These are phyloP conservation scores for Aspergillus spinulosporus DNA, from an alignment of 2,329 filamentous ascomycete genomes.

Conservation along the genomic window DNA sequence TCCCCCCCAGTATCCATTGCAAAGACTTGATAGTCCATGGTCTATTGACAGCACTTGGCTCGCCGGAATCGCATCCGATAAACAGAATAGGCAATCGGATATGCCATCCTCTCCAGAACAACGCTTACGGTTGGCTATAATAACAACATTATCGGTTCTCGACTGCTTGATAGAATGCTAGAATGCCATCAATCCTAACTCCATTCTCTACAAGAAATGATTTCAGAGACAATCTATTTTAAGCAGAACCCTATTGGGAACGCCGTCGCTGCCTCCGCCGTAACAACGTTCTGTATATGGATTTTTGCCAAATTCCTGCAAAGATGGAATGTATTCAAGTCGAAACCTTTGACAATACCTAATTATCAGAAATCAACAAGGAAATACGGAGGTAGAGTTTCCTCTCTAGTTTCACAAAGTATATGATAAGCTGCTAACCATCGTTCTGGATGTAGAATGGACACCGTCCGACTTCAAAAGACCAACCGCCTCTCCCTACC, in stretches of 20 bases:
- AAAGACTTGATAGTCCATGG: neutral
- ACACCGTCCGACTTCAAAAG: slow-evolving; percentile 58
- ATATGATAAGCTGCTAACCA: neutral
- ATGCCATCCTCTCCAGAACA: neutral
- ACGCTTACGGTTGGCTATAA: slow-evolving; percentile 1
- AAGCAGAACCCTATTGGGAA: slow-evolving; percentile 24
- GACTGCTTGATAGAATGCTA: neutral
- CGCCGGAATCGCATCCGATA: slow-evolving; percentile 29
- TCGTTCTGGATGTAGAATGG: slow-evolving; percentile 51
- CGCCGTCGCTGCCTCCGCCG: slow-evolving; percentile 33
- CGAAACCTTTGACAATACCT: slow-evolving; percentile 32
- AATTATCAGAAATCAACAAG: slow-evolving; percentile 39
- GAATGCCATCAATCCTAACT: neutral
- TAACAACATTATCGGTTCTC: neutral
- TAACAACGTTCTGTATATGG: slow-evolving; percentile 35
- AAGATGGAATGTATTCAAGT: slow-evolving; percentile 28
- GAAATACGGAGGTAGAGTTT: slow-evolving; percentile 48
- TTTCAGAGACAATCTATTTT: slow-evolving; percentile 5
- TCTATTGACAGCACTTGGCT: neutral
- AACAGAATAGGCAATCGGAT: slow-evolving; percentile 27
- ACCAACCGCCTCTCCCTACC: slow-evolving; percentile 62
- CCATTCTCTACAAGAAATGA: slow-evolving; percentile 5
- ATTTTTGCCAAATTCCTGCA: slow-evolving; percentile 24
- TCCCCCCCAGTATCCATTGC: slow-evolving; percentile 12
- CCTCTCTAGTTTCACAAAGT: neutral